Evolutionary conservation across 768 basidiomycete species (phyloP).

Genomic region (Lentinula sp.): DNA sequence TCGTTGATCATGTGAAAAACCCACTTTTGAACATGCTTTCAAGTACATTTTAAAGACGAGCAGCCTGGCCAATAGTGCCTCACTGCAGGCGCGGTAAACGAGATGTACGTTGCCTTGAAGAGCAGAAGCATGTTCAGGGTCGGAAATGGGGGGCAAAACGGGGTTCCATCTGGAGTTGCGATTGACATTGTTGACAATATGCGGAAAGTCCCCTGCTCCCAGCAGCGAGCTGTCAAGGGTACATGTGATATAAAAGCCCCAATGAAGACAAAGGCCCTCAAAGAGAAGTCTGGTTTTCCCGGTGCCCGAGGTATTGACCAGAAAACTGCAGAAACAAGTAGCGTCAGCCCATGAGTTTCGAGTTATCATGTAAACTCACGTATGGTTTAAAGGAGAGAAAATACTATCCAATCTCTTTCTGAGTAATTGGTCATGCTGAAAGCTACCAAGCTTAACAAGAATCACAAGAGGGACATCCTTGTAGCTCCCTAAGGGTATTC

Average conservation of each 20-base stretch:
- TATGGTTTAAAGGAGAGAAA: background rate
- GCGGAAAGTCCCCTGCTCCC: background rate
- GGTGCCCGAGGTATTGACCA: conserved; percentile 1
- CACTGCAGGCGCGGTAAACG: background rate
- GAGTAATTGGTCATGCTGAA: background rate
- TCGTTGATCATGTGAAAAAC: background rate
- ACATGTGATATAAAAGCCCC: conserved; percentile 1
- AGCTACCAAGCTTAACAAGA: background rate
- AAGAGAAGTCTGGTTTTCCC: background rate
- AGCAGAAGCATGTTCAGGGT: background rate
- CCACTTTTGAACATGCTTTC: background rate
- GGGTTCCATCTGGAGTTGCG: background rate
- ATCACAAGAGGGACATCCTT: background rate
- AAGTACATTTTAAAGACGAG: conserved; percentile 1
- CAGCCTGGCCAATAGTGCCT: background rate
- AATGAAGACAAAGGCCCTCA: background rate
- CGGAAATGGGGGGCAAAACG: background rate
- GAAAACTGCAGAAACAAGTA: background rate
- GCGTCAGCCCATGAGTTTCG: too few relatives aligned
- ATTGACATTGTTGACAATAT: background rate
- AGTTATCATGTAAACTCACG: background rate
- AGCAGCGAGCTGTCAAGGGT: background rate
- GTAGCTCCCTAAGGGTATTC: background rate
- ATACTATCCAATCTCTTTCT: background rate
- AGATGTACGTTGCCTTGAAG: background rate